phyloP scores from a whole-genome alignment of 2,329 filamentous ascomycete genomes.

The Aspergillus uvarum region DNA sequence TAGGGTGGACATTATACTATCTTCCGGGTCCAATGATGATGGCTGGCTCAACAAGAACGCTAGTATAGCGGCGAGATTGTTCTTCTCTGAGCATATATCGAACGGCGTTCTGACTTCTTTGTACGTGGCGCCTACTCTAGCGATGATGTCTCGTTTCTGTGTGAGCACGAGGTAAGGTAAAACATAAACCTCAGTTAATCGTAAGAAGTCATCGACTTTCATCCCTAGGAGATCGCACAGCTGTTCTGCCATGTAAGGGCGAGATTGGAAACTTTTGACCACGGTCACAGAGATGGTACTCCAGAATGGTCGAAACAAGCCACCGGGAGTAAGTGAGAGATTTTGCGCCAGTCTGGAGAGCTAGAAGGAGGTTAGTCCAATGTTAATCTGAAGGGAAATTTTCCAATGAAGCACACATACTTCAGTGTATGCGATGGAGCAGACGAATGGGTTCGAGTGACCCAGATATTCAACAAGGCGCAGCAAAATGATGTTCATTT shows the following conservation, averaged over 20 bases:
- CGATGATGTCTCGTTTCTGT: constrained; percentile 73
- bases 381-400: background rate
- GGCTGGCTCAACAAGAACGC: constrained; percentile 59
- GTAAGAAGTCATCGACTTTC: constrained; percentile 70
- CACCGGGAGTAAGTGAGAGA: constrained; percentile 61
- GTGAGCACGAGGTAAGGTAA: constrained; percentile 82
- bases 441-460: constrained; percentile 75
- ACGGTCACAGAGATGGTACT: constrained; percentile 76
- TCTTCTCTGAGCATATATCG: constrained; percentile 60
- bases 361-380: constrained; percentile 33
- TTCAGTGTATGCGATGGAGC: constrained; percentile 79
- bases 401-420: constrained; percentile 41
- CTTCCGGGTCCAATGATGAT: constrained; percentile 67
- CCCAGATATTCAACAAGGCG: constrained; percentile 85
- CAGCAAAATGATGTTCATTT: constrained; percentile 81
- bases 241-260: constrained; percentile 77
- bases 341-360: constrained; percentile 70
- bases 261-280: constrained; percentile 74
- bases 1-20: constrained; percentile 67
- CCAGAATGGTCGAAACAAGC: constrained; percentile 86
- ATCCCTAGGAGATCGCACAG: constrained; percentile 80
- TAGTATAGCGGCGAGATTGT: constrained; percentile 60
- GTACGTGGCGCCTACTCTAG: constrained; percentile 73
- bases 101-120: constrained; percentile 55
- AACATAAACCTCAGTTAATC: constrained; percentile 75